Evolutionary conservation across 2,329 filamentous ascomycete species (phyloP).

Genomic region (Scytalidium sp.): DNA sequence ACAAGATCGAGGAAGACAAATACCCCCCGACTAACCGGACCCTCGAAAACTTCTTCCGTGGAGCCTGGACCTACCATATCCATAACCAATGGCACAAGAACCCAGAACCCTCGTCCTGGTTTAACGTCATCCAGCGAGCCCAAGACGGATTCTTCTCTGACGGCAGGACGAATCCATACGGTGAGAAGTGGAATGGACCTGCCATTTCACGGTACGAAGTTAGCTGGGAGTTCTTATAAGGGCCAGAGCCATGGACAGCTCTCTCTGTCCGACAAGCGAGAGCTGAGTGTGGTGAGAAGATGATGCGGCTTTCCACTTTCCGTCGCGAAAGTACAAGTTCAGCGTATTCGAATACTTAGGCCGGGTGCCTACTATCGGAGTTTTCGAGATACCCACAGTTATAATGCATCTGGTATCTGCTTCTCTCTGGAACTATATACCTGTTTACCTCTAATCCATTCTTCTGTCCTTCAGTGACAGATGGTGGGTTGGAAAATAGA

Average conservation of each 20-base stretch:
- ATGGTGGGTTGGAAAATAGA: not conserved
- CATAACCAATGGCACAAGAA: conserved; percentile 57
- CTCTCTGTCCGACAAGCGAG: too few relatives aligned
- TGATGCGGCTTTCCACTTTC: too few relatives aligned
- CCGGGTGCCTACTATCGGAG: too few relatives aligned
- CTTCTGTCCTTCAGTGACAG: not conserved
- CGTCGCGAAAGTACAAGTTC: too few relatives aligned
- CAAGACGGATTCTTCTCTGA: conserved; percentile 52
- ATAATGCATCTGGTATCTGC: too few relatives aligned
- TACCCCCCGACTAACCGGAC: conserved; percentile 55
- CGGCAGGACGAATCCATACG: conserved; percentile 47
- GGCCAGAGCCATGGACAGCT: too few relatives aligned
- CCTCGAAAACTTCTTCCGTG: conserved; percentile 52
- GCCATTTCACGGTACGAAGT: conserved; percentile 44
- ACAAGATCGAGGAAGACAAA: conserved; percentile 45
- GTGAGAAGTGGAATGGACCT: conserved; percentile 50
- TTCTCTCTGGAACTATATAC: too few relatives aligned
- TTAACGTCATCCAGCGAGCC: conserved; percentile 48
- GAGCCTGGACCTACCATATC: conserved; percentile 55
- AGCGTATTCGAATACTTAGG: too few relatives aligned
- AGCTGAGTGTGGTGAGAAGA: too few relatives aligned
- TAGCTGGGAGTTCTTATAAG: conserved; percentile 49
- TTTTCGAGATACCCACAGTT: too few relatives aligned
- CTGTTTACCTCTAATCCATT: not conserved
- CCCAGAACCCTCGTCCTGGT: conserved; percentile 53